Conservation (phyloP, 2,329 filamentous ascomycete species). For the Lasiodiplodia hormozganensis region DNA sequence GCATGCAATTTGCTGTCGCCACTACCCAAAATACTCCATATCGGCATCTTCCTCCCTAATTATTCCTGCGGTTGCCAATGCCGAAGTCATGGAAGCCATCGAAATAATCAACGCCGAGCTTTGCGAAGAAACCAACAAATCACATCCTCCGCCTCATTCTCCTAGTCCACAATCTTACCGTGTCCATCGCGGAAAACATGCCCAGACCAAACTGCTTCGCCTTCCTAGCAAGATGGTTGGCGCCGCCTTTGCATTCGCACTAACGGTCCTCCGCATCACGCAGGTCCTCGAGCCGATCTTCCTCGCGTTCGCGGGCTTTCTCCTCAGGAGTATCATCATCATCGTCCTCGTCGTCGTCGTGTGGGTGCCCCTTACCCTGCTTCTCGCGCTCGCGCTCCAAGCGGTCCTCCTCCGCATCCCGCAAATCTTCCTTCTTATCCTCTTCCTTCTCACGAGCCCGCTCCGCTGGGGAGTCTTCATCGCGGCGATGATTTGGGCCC, state of each 20-base stretch:
- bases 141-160: not conserved
- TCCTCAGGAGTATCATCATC: not conserved
- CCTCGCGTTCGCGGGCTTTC: not conserved
- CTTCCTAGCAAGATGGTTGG: no score
- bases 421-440: not conserved
- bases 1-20: not conserved
- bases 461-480: not conserved
- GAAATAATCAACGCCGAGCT: not conserved
- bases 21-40: not conserved
- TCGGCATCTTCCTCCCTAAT: not conserved
- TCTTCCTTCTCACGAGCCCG: not conserved
- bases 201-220: no score
- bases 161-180: not conserved
- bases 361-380: not conserved
- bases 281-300: not conserved
- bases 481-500: not conserved
- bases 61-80: not conserved
- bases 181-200: not conserved
- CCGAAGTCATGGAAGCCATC: not conserved
- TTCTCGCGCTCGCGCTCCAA: slow-evolving; percentile 2
- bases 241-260: not conserved
- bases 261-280: not conserved
- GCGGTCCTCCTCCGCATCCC: slow-evolving; percentile 5
- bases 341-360: not conserved
- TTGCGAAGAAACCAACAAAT: no score